Conservation (phyloP, 805 yeast species). For the Suhomyces xylopsoci region DNA sequence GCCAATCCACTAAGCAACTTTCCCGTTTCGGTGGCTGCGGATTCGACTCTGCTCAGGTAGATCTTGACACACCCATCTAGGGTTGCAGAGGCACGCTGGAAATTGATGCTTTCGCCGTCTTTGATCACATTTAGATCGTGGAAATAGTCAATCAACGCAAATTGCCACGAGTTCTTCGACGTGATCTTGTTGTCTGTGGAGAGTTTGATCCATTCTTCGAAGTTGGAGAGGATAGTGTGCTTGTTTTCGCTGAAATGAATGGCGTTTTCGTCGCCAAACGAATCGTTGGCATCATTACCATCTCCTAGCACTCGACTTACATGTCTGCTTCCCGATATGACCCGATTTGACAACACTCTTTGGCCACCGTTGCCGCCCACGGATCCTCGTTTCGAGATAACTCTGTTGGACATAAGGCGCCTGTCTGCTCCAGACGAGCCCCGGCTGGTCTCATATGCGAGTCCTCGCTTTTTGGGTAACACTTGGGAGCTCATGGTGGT, state of each 20-base stretch:
- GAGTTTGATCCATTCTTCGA: constrained; percentile 50
- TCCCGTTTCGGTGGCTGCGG: constrained; percentile 37
- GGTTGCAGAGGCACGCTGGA: constrained; percentile 34
- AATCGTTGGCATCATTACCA: constrained; percentile 9
- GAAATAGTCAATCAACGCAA: constrained; percentile 88
- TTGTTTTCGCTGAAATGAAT: constrained; percentile 42
- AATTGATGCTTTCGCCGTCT: constrained; percentile 57
- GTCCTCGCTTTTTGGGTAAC: constrained; percentile 12
- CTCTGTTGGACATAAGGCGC: constrained; percentile 11
- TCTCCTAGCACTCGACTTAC: constrained; percentile 7
- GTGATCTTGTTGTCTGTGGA: constrained; percentile 62
- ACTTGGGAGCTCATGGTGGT: constrained; percentile 5
- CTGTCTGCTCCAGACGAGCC: constrained; percentile 6
- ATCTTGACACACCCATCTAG: constrained; percentile 38
- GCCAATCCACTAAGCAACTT: constrained; percentile 29
- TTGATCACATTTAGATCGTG: constrained; percentile 73
- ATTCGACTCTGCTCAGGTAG: constrained; percentile 34
- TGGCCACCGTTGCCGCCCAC: background rate
- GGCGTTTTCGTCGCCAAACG: constrained; percentile 29
- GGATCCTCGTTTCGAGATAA: constrained; percentile 4
- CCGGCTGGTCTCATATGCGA: constrained; percentile 2
- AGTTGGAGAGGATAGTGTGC: constrained; percentile 41
- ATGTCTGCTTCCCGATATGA: constrained; percentile 2
- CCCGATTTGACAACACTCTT: constrained; percentile 4
- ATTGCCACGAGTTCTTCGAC: constrained; percentile 82